These are phyloP conservation scores for Blastomyces percursus DNA, from an alignment of 2,329 filamentous ascomycete species.

Conservation along the genomic window DNA sequence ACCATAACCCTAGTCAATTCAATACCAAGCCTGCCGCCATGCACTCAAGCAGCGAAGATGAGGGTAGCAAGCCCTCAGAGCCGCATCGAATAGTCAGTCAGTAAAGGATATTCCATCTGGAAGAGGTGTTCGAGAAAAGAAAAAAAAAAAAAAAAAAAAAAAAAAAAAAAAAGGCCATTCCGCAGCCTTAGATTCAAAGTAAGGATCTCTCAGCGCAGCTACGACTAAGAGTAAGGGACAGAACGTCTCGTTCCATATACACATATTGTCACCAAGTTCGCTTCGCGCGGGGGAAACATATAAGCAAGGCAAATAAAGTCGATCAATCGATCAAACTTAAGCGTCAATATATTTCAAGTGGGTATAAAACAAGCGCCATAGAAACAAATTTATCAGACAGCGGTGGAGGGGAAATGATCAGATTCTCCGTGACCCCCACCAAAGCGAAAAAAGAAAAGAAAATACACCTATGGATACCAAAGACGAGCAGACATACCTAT, in stretches of 20 bases:
- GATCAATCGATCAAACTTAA: neutral
- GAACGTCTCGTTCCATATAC: neutral
- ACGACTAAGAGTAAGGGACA: neutral
- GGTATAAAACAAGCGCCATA: neutral
- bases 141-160: neutral
- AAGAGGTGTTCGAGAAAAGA: neutral
- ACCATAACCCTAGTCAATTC: slow-evolving; percentile 60
- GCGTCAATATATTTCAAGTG: neutral
- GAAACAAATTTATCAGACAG: neutral
- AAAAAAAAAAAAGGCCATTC: neutral
- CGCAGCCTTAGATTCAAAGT: neutral
- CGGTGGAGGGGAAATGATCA: no score
- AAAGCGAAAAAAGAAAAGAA: slow-evolving; percentile 1
- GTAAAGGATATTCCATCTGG: neutral
- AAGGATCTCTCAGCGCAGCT: neutral
- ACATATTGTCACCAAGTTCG: neutral
- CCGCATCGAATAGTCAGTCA: neutral
- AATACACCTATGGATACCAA: slow-evolving; percentile 3
- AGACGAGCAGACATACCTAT: slow-evolving; percentile 40
- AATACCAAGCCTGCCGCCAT: slow-evolving; percentile 47
- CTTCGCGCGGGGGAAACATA: neutral
- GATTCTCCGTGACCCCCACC: neutral
- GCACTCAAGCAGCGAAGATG: neutral
- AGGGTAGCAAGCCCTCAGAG: neutral
- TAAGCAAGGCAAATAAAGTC: neutral